Base-by-base conservation (phyloP, 1,284 basidiomycete species). In the Malassezia brasiliensis region DNA sequence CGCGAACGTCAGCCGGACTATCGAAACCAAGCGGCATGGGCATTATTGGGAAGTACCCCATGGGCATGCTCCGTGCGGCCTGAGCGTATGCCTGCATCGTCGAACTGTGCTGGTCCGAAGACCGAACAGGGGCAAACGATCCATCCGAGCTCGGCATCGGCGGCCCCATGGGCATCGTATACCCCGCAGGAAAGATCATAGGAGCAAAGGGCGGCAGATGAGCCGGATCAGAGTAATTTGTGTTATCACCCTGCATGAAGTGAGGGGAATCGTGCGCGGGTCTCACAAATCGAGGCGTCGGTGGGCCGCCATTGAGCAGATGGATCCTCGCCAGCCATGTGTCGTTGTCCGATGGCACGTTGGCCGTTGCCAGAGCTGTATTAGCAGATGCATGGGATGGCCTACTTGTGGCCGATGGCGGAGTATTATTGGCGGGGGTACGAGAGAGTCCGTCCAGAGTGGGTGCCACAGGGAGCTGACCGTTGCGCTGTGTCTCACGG, bases 301-400 rank as follows among this genome's bases (percentile, higher is more conserved):
- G 63, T 40, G 67, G 60, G 5, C 67, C 70, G 3, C 69, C 69
- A 45, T 72, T 72, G 3, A 72, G 51, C 47, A 72, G 49, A 28
- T 66, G 63, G 20, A 72, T 70, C 15, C 65, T 59, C 1, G 62
- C 60, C 1, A 72, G 57, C 70, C 70, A 72, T 2, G 61, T 60
- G 45, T 72, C 61, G 47, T 69, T 38, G 37, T 25, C 42, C 3
- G 36, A 14, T 17, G n/a, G 36, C 36, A 28, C 25, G 7, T 28
- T 28, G 4, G 25, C 25, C 25, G 25, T 28, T 28, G 25, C 4
- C 4, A 7, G 25, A 4, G 25, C 7, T 28, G 25, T 7, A 28
- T 28, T 28, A 28, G 25, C 25, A 7, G 25, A 28, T 4, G 4
- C 25, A 7, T 7, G 3, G 25, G 25, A 28, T 3, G 25, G 7